phyloP scores from a whole-genome alignment of 2,329 filamentous ascomycete species.

The Pestalotiopsis sp. region DNA sequence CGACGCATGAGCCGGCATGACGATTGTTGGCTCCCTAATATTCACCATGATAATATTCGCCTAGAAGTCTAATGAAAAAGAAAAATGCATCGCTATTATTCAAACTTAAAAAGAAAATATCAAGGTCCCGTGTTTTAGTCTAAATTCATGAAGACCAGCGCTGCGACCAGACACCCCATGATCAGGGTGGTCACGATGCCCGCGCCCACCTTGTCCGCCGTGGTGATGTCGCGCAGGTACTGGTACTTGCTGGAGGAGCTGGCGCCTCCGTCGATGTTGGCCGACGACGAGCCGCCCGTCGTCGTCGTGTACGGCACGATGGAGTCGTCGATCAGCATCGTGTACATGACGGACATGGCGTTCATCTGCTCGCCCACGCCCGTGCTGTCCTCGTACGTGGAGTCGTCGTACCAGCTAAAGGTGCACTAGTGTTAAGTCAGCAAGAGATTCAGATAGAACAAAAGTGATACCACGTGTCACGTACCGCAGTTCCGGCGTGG shows the following conservation, averaged over 20 bases:
- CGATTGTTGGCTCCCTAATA: neutral
- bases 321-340: conserved; percentile 38
- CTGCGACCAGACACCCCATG: conserved; percentile 13
- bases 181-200: conserved; percentile 28
- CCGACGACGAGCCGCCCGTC: conserved; percentile 29
- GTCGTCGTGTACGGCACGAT: conserved; percentile 20
- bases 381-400: conserved; percentile 49
- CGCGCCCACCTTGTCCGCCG: conserved; percentile 31
- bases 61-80: neutral
- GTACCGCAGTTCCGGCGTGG: conserved; percentile 34
- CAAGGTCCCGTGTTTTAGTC: neutral
- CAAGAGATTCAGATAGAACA: neutral
- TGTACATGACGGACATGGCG: conserved; percentile 52
- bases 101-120: neutral
- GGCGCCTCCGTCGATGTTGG: conserved; percentile 26
- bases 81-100: neutral
- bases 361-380: conserved; percentile 60
- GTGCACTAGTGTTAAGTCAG: conserved; percentile 43
- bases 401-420: conserved; percentile 49
- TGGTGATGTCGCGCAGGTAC: conserved; percentile 25
- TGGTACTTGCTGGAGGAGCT: conserved; percentile 23
- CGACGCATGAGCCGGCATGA: too few species aligned
- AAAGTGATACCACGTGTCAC: neutral
- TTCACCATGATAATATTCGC: neutral
- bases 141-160: conserved; percentile 2